Percentiles rank a stretch among this genome's conserved stretches.
Conservation (phyloP, 164 flowering plant species). For the Protea cynaroides region DNA sequence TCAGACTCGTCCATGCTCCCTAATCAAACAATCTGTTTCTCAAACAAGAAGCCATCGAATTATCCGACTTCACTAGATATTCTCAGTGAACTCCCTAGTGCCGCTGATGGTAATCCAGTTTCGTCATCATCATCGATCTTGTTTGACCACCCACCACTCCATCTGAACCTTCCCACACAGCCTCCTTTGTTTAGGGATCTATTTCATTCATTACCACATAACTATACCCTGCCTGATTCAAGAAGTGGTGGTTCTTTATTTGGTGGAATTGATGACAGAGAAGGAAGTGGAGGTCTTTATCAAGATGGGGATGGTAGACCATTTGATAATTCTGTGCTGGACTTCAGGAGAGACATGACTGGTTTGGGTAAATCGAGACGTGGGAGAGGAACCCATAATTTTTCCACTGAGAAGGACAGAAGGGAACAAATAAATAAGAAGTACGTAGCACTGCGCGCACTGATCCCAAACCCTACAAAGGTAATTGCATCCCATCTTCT, state of each 20-base stretch:
- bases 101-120: conserved; percentile 5
- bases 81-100: conserved; percentile 22
- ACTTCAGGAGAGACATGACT: conserved; percentile 41
- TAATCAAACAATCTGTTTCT: conserved; percentile 37
- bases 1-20: conserved; percentile 32
- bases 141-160: conserved; percentile 64
- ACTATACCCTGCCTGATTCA: conserved; percentile 27
- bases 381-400: conserved; percentile 40
- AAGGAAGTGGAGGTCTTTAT: conserved; percentile 25
- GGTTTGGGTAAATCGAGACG: conserved; percentile 9
- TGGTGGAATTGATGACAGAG: conserved; percentile 49
- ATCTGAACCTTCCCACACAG: conserved; percentile 64
- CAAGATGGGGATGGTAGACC: conserved; percentile 35
- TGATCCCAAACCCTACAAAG: conserved; percentile 83
- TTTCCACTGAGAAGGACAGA: conserved; percentile 71
- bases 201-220: conserved; percentile 57
- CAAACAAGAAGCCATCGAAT: conserved; percentile 12
- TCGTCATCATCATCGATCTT: conserved; percentile 22
- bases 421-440: conserved; percentile 62
- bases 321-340: conserved; percentile 50
- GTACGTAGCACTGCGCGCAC: conserved; percentile 39
- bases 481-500: conserved; percentile 23
- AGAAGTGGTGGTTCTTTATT: conserved; percentile 30
- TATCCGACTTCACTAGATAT: conserved; percentile 27
- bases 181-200: conserved; percentile 61